Evolutionary conservation across 2,329 filamentous ascomycete genomes (phyloP), one percentile per base, ranked within the genome.

Genomic region (Akanthomyces lecanii): DNA sequence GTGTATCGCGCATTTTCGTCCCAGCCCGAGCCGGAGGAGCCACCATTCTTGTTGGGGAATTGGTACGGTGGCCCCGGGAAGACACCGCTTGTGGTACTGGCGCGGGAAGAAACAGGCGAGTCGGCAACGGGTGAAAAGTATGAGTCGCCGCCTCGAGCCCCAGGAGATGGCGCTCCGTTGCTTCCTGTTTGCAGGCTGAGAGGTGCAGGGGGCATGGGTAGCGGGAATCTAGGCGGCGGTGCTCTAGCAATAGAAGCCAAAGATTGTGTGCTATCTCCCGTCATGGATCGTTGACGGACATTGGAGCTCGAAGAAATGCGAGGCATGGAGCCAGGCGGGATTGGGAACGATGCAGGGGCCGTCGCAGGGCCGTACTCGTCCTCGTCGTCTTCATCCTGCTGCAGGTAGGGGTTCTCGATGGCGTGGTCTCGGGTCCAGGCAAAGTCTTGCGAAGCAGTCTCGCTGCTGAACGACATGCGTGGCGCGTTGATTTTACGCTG

Each of bases 121-220:
- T 97, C 93, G 40, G 83, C 84, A 2, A 89, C 84, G 0, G 95
- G 95, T 0, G 94, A 98, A 75, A 99, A 99, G 76, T 97, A 98
- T 4, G 93, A 97, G 64, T 92, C 91, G n/a, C 81, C 85, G 42
- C 79, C 81, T 58, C 85, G 82, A 23, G 85, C 80, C 30, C 81
- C 79, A 1, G 91, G 89, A 16, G 89, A 91, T 59, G 76, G 75
- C 56, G 80, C 76, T 52, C 78, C 72, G 21, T 71, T 69, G 21
- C 71, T 66, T 66, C 82, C 78, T 0, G 84, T 88, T 70, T 94
- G 90, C 30, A 97, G 76, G 65, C 86, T 92, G 51, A 97, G 82
- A 47, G 84, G 75, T 2, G 75, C 73, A 1, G 84, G 80, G 0
- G 81, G 81, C 33, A 82, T 80, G 36, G 85, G 85, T 64, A 90